Conservation (phyloP, 331 rosid species). For the Acacia concinna region DNA sequence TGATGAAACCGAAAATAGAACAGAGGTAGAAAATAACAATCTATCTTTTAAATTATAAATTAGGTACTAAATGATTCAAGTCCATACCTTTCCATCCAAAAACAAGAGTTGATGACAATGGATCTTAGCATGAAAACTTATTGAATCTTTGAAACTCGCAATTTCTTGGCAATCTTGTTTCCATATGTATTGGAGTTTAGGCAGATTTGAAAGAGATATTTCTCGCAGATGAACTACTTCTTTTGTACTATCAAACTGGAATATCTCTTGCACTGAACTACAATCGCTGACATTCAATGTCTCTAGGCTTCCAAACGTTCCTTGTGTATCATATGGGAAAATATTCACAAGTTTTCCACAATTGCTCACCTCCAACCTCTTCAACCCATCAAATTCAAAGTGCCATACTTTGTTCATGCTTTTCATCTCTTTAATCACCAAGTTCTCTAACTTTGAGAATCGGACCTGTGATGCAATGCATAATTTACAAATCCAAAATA, state of each 20-base stretch:
- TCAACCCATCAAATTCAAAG: not conserved
- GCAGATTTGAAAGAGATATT: not conserved
- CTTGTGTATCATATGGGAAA: conserved; percentile 9
- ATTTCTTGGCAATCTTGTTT: not conserved
- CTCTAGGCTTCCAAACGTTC: not conserved
- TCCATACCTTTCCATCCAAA: not conserved
- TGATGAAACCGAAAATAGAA: no score
- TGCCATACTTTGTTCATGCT: not conserved
- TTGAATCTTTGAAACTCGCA: no score
- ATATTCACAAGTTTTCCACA: conserved; percentile 10
- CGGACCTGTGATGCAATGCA: not conserved
- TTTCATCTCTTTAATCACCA: not conserved
- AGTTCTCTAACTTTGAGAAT: not conserved
- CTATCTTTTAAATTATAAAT: no score
- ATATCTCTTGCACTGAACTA: conserved; percentile 24
- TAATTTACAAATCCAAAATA: no score
- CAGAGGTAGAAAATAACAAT: no score
- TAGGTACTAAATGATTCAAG: no score
- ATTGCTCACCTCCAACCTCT: not conserved
- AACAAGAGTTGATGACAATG: not conserved
- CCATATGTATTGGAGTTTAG: not conserved
- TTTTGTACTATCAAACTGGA: no score
- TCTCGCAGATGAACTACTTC: not conserved
- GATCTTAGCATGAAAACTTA: not conserved
- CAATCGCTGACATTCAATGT: not conserved